Percentiles rank a stretch among this genome's conserved stretches.
These are phyloP conservation scores for Lentinula lateritia DNA, from an alignment of 768 basidiomycete species.

Conservation along the genomic window DNA sequence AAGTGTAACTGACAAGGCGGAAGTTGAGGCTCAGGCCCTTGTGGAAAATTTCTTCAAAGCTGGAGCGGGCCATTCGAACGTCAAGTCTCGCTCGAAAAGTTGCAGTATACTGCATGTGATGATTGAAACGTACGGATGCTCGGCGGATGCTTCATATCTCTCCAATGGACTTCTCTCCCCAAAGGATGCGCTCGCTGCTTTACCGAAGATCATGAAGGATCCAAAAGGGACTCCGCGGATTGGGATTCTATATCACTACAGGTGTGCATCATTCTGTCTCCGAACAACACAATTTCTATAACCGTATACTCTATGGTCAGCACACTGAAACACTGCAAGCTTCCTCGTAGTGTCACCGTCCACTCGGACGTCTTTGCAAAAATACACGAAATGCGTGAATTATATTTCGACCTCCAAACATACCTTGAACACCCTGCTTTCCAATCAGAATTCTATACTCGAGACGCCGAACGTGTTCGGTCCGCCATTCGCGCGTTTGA, in stretches of 20 bases:
- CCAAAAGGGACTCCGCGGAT: slow-evolving; percentile 10
- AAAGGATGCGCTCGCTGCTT: slow-evolving; percentile 10
- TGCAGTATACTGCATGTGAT: slow-evolving; percentile 13
- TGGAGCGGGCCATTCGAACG: slow-evolving; percentile 7
- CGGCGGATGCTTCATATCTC: slow-evolving; percentile 6
- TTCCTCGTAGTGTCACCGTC: slow-evolving; percentile 9
- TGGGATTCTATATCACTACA: slow-evolving; percentile 14
- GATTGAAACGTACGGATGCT: slow-evolving; percentile 14
- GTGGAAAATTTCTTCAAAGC: slow-evolving; percentile 14
- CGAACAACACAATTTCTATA: background rate
- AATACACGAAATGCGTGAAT: slow-evolving; percentile 10
- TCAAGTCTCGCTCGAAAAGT: slow-evolving; percentile 8
- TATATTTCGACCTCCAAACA: slow-evolving; percentile 10
- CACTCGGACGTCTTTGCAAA: slow-evolving; percentile 9
- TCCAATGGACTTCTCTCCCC: slow-evolving; percentile 8
- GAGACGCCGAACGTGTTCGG: slow-evolving; percentile 1
- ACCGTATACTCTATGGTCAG: background rate
- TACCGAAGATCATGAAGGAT: slow-evolving; percentile 10
- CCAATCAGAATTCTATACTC: slow-evolving; percentile 2
- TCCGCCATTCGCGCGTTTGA: slow-evolving; percentile 12
- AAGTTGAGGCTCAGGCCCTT: slow-evolving; percentile 8
- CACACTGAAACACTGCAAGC: slow-evolving; percentile 5
- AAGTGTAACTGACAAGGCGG: slow-evolving; percentile 8
- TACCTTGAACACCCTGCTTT: slow-evolving; percentile 14
- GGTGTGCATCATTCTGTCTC: slow-evolving; percentile 1